Conservation (phyloP, 495 filamentous ascomycete species). For the Xylaria venustula region DNA sequence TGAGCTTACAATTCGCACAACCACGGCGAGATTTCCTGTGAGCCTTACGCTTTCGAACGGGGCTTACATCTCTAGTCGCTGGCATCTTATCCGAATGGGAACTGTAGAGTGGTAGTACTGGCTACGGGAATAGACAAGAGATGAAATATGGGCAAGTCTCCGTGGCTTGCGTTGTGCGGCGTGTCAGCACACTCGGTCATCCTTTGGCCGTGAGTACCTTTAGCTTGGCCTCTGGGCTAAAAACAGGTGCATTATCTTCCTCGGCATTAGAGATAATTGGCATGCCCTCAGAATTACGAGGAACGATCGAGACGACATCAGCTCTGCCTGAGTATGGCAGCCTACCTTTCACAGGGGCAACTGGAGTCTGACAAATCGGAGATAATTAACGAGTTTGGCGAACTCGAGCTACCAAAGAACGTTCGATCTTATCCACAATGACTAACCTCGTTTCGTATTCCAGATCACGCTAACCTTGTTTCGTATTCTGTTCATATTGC, state of each 20-base stretch:
- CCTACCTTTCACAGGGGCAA: too few species aligned
- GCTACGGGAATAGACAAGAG: too few species aligned
- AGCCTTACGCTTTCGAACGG: conserved; percentile 32
- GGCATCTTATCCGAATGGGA: neutral
- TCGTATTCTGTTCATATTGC: neutral
- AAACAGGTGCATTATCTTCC: too few species aligned
- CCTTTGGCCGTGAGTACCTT: neutral
- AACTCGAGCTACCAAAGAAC: too few species aligned
- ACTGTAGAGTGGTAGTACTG: too few species aligned
- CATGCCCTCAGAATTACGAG: neutral
- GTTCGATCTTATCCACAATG: neutral
- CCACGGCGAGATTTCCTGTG: conserved; percentile 45
- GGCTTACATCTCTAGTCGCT: neutral
- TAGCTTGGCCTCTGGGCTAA: too few species aligned
- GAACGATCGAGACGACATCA: neutral
- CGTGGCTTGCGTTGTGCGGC: neutral
- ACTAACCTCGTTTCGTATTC: conserved; percentile 29
- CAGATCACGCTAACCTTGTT: conserved; percentile 4
- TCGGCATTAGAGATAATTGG: too few species aligned
- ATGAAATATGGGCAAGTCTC: neutral
- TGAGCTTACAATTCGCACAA: conserved; percentile 49
- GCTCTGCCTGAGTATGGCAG: neutral
- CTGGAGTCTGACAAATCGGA: neutral
- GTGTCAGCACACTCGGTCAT: neutral
- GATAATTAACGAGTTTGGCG: neutral